Percentiles rank a stretch among this genome's conserved stretches.
These are phyloP conservation scores for Penicillium sp. DNA, from an alignment of 2,329 filamentous ascomycete genomes.

Conservation along the genomic window DNA sequence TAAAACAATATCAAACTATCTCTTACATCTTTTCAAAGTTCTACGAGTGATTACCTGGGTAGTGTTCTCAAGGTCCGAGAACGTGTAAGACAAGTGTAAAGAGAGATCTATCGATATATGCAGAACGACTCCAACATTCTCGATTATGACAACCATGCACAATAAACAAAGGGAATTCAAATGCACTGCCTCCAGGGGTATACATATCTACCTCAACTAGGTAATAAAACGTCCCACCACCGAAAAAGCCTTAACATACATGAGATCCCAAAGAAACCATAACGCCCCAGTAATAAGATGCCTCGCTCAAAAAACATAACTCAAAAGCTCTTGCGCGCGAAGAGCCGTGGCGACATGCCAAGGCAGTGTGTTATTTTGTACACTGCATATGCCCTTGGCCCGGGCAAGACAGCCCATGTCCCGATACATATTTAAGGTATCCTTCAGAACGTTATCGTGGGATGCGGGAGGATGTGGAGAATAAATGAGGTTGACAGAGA, in stretches of 20 bases:
- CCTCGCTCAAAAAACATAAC: constrained; percentile 38
- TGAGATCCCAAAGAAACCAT: neutral
- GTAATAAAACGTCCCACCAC: constrained; percentile 7
- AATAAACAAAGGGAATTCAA: neutral
- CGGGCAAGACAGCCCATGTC: constrained; percentile 45
- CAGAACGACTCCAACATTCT: neutral
- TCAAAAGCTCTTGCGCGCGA: constrained; percentile 43
- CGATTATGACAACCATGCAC: neutral
- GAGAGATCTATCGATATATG: neutral
- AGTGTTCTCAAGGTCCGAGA: neutral
- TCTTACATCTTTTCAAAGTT: neutral
- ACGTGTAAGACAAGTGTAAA: neutral
- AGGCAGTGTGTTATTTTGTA: constrained; percentile 43
- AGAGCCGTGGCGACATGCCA: constrained; percentile 50
- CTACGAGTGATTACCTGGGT: too few relatives aligned
- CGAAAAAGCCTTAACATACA: constrained; percentile 6
- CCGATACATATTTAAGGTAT: constrained; percentile 46
- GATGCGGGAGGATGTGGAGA: constrained; percentile 29
- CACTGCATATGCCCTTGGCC: constrained; percentile 42
- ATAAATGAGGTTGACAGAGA: constrained; percentile 45
- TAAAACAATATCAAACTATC: neutral
- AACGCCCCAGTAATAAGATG: constrained; percentile 9
- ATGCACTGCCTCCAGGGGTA: constrained; percentile 13
- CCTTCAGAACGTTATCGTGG: constrained; percentile 40
- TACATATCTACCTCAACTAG: constrained; percentile 8